Conservation (phyloP, 345 rosid species). For the Linum trigynum region DNA sequence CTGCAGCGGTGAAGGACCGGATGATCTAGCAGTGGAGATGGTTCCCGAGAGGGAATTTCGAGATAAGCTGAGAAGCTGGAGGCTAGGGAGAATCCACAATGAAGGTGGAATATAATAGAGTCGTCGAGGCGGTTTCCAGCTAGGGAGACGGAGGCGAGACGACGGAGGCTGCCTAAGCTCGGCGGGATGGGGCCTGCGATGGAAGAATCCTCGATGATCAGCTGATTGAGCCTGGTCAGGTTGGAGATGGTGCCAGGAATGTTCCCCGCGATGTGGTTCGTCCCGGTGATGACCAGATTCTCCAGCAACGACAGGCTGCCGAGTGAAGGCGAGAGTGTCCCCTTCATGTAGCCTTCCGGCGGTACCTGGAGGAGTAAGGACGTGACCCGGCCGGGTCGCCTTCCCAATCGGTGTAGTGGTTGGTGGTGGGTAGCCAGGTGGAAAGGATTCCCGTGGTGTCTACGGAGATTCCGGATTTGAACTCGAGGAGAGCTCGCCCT, state of each 20-base stretch:
- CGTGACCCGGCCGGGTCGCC: constrained; percentile 59
- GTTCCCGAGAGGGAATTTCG: constrained; percentile 65
- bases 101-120: constrained; percentile 52
- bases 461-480: constrained; percentile 57
- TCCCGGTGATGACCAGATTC: constrained; percentile 50
- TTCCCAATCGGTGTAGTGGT: constrained; percentile 79
- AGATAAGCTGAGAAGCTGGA: constrained; percentile 32
- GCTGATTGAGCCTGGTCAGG: constrained; percentile 37
- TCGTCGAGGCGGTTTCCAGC: constrained; percentile 60
- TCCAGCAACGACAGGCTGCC: constrained; percentile 49
- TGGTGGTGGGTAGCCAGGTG: constrained; percentile 74
- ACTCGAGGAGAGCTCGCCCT: constrained; percentile 48
- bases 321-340: constrained; percentile 62
- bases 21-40: constrained; percentile 47
- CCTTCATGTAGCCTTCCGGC: constrained; percentile 64
- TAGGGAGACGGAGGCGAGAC: constrained; percentile 46
- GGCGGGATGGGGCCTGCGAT: constrained; percentile 62
- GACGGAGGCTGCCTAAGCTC: constrained; percentile 40
- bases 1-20: constrained; percentile 39
- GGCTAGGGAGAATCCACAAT: constrained; percentile 46
- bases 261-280: constrained; percentile 64
- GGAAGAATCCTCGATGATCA: constrained; percentile 66
- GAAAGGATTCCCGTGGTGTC: constrained; percentile 60
- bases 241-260: constrained; percentile 55
- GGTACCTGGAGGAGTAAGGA: constrained; percentile 41